Percentiles rank a stretch among this genome's conserved stretches.
These are phyloP conservation scores for Sporothrix sp. DNA, from an alignment of 2,329 filamentous ascomycete species.

Conservation along the genomic window DNA sequence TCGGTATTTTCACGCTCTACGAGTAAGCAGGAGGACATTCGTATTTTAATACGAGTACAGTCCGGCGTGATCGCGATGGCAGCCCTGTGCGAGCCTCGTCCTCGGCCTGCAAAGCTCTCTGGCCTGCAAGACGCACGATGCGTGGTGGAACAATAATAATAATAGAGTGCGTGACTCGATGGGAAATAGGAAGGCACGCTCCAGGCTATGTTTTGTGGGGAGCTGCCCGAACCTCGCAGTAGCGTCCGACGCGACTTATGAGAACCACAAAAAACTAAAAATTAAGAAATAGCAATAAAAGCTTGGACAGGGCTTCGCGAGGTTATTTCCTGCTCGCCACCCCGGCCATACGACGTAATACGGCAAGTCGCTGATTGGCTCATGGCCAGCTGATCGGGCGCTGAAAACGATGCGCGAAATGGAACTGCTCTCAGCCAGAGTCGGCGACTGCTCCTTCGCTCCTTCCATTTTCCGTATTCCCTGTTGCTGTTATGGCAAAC, in stretches of 20 bases:
- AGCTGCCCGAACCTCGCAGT: conserved; percentile 1
- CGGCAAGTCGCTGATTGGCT: not conserved
- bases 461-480: too few species aligned
- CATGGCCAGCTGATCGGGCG: not conserved
- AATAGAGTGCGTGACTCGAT: not conserved
- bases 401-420: too few species aligned
- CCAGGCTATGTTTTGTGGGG: conserved; percentile 4
- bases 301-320: not conserved
- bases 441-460: too few species aligned
- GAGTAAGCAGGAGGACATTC: not conserved
- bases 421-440: too few species aligned
- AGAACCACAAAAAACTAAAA: not conserved
- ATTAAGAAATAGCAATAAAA: not conserved
- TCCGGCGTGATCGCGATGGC: too few species aligned
- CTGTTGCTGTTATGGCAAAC: too few species aligned
- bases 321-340: not conserved
- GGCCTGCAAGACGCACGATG: too few species aligned
- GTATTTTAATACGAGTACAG: too few species aligned
- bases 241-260: not conserved
- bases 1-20: not conserved
- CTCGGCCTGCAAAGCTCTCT: too few species aligned
- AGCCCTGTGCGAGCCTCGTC: too few species aligned
- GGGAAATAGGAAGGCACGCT: not conserved
- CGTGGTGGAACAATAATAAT: too few species aligned
- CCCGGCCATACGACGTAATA: not conserved